Conservation (phyloP, 73 alveolate species). For the Blepharisma japonicum region DNA sequence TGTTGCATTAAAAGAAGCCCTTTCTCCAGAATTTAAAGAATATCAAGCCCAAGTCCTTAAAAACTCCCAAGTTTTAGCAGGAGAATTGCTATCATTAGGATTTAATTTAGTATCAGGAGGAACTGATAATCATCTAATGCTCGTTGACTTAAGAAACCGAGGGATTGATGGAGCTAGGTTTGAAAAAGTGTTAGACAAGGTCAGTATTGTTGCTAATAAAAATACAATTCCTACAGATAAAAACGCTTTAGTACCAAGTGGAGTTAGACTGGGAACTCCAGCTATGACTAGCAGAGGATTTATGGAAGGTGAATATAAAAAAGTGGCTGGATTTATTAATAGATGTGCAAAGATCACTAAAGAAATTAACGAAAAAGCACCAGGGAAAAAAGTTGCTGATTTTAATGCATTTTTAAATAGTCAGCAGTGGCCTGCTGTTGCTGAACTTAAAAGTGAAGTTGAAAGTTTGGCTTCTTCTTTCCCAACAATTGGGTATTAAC, state of each 20-base stretch:
- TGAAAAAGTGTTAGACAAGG: slow-evolving; percentile 82
- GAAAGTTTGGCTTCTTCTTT: slow-evolving; percentile 49
- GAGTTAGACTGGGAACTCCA: slow-evolving; percentile 91
- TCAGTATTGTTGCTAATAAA: slow-evolving; percentile 77
- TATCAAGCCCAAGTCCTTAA: slow-evolving; percentile 68
- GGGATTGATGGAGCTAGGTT: slow-evolving; percentile 84
- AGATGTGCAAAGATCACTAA: slow-evolving; percentile 17
- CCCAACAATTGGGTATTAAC: slow-evolving; percentile 46
- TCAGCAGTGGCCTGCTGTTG: not conserved
- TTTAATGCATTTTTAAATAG: not conserved
- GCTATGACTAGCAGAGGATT: slow-evolving; percentile 92
- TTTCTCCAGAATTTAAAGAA: slow-evolving; percentile 69
- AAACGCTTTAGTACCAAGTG: slow-evolving; percentile 90
- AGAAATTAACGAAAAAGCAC: not conserved
- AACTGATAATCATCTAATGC: slow-evolving; percentile 79
- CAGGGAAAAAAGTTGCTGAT: slow-evolving; percentile 15
- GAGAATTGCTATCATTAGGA: slow-evolving; percentile 53
- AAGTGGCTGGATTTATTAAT: slow-evolving; percentile 35
- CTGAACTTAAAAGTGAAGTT: slow-evolving; percentile 29
- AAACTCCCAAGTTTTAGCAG: slow-evolving; percentile 67
- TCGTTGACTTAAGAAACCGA: slow-evolving; percentile 75
- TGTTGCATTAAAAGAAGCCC: slow-evolving; percentile 80
- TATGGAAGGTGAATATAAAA: slow-evolving; percentile 74
- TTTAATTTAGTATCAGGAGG: slow-evolving; percentile 72
- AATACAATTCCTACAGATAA: slow-evolving; percentile 91